Base-by-base conservation (phyloP, 2,329 filamentous ascomycete genomes). In the Pestalotiopsis sp. region DNA sequence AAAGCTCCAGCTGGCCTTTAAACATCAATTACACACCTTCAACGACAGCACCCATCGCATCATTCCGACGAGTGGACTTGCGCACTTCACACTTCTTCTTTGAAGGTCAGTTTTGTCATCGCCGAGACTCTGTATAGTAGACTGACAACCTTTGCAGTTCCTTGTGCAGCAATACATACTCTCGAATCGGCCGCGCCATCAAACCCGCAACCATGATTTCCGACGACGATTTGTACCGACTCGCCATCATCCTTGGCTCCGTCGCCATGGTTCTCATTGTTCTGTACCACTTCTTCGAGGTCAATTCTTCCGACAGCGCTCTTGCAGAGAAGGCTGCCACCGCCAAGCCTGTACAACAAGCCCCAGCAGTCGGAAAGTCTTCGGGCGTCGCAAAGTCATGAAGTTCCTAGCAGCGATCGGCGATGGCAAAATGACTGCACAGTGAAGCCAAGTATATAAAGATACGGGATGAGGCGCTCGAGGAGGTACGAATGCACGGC, bases 271-370 rank as follows among this genome's bases (percentile, higher is more conserved):
- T 98, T 58, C 87, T 99, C 70, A 98, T 98, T 72, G 90, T 99
- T 38, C 82, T 97, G 35, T 98, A 99, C 82, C 94, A 98, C 81
- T 98, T 97, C 83, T 90, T 99, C 75, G 95, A 98, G 80, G 88
- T 97, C 83, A 98, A 99, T 78, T 89, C 93, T 67, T 77, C 80
- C 14, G 70, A 73, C 24, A 70, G 69, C 59, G 67, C 71, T 24
- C 71, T 73, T 57, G 68, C 70, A 60, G 71, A 77, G 61, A 76
- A 77, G 64, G 69, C 73, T 14, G 66, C 71, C 61, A 76, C 77
- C 67, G 72, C 76, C 40, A 75, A 72, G 56, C 71, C 73, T 7
- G 70, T 75, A 20, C 72, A 73, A 68, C 68, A 71, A 69, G 55
- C 72, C 20, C 44, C 72, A 62, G 68, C 74, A 2, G 70, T 70